Evolutionary conservation across 306 rosid genomes (phyloP).

Genomic region (Citrullus amarus): DNA sequence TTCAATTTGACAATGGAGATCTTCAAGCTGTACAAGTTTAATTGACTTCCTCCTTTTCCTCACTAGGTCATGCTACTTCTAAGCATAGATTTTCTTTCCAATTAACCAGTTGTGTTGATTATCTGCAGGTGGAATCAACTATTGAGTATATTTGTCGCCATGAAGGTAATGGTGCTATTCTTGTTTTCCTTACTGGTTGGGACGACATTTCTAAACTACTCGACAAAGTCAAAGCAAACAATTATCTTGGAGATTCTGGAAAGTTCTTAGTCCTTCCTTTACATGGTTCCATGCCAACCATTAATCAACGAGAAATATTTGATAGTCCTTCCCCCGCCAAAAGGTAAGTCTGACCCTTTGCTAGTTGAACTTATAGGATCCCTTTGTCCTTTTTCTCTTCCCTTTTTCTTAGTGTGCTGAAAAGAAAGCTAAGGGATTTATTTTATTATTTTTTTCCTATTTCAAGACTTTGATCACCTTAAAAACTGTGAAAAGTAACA

Average conservation of each 20-base stretch:
- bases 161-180: constrained; percentile 81
- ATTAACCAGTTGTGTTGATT: not conserved
- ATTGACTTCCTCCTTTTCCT: not conserved
- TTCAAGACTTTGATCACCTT: not conserved
- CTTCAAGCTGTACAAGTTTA: not conserved
- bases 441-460: not conserved
- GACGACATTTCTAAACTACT: constrained; percentile 84
- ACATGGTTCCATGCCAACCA: constrained; percentile 94
- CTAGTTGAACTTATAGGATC: constrained; percentile 5
- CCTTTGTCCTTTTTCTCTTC: not conserved
- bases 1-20: not conserved
- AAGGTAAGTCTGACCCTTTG: constrained; percentile 51
- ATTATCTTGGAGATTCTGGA: constrained; percentile 62
- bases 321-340: constrained; percentile 70
- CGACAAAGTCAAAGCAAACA: constrained; percentile 62
- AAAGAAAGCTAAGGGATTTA: not conserved
- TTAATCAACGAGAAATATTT: constrained; percentile 86
- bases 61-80: not conserved
- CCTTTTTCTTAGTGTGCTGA: not conserved
- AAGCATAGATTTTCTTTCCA: not conserved
- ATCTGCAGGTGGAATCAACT: constrained; percentile 64
- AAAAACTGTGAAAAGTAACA: not conserved
- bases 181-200: constrained; percentile 95
- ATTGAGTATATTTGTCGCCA: constrained; percentile 66
- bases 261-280: constrained; percentile 69